Conservation (phyloP, 2,329 filamentous ascomycete genomes). For the Alternaria hordeiaustralica region DNA sequence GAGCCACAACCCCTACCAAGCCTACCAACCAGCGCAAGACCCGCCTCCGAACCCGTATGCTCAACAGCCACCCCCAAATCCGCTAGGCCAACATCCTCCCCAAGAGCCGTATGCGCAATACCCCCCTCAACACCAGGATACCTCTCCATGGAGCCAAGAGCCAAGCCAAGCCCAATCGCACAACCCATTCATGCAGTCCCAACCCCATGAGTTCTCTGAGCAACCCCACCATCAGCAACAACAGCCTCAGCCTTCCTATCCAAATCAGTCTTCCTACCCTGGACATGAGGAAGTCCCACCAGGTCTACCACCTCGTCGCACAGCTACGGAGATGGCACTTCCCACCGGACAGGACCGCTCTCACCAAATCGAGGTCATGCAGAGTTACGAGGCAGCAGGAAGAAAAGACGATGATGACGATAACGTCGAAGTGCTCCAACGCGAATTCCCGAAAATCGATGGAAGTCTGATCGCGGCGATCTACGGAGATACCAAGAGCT, state of each 20-base stretch:
- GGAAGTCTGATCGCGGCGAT: conserved; percentile 54
- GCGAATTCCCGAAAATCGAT: conserved; percentile 55
- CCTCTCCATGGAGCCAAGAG: conserved; percentile 18
- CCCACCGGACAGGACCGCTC: conserved; percentile 50
- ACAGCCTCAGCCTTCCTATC: conserved; percentile 8
- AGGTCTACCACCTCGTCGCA: conserved; percentile 36
- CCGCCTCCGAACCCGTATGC: conserved; percentile 16
- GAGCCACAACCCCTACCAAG: conserved; percentile 31
- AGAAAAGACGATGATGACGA: conserved; percentile 49
- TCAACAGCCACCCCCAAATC: conserved; percentile 10
- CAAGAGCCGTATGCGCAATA: conserved; percentile 5
- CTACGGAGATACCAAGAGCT: conserved; percentile 51
- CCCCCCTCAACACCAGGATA: conserved; percentile 12
- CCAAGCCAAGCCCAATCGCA: conserved; percentile 11
- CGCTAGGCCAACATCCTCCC: conserved; percentile 10
- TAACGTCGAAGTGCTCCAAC: conserved; percentile 51
- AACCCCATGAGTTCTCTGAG: conserved; percentile 11
- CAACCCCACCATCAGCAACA: conserved; percentile 12
- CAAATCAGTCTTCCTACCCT: conserved; percentile 4
- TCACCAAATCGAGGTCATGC: conserved; percentile 53
- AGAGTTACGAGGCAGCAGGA: conserved; percentile 47
- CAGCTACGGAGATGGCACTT: conserved; percentile 47
- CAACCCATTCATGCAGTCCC: conserved; percentile 9
- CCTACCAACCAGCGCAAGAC: conserved; percentile 19
- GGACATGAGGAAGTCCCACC: conserved; percentile 25